Evolutionary conservation across 2,329 filamentous ascomycete species (phyloP), one percentile per base, ranked within the genome.

Genomic region (Aspergillus neoniger): DNA sequence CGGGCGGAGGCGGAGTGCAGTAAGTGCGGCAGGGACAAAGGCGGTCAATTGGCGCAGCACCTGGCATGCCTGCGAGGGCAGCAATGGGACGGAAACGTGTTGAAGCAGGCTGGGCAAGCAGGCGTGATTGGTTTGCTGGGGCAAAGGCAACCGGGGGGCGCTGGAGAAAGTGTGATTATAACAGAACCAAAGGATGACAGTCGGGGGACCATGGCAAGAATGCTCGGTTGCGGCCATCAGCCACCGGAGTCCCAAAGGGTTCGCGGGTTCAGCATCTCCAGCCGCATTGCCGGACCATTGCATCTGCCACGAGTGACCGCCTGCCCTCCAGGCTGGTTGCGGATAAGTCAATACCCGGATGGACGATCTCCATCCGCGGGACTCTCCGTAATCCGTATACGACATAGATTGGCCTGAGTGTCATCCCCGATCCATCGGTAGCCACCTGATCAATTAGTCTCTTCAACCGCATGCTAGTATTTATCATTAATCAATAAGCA

Each of bases 131-230:
- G 52, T 44, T 54, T 23, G 30, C 38, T 44, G 9, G 3, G 3
- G 21, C 10, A 30, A 21, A 25, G 30, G 17, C 12, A 14, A 54
- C n/a, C 4, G 41, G 28, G 38, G 38, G 30, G 32, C 19, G 5
- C 38, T 19, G 23, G 25, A 55, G 52, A 43, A 38, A 19, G 52
- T 47, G 53, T 30, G 25, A 32, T 55, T 55, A 55, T 55, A 55
- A 44, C 53, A 36, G 38, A 41, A 54, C 52, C 36, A 19, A 23
- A 25, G 3, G 6, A 21, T 41, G 23, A n/a, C 7, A 51, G 49
- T 28, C 9, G 23, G 49, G 30, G 49, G 25, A 14, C 25, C 19
- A 23, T 41, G 38, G 52, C 38, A 30, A 14, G 7, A 44, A 50
- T 50, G 25, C 47, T 50, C 25, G 47, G 47, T n/a, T 50, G 47